Conservation (phyloP, 768 basidiomycete species). For the Lactarius hatsudake region DNA sequence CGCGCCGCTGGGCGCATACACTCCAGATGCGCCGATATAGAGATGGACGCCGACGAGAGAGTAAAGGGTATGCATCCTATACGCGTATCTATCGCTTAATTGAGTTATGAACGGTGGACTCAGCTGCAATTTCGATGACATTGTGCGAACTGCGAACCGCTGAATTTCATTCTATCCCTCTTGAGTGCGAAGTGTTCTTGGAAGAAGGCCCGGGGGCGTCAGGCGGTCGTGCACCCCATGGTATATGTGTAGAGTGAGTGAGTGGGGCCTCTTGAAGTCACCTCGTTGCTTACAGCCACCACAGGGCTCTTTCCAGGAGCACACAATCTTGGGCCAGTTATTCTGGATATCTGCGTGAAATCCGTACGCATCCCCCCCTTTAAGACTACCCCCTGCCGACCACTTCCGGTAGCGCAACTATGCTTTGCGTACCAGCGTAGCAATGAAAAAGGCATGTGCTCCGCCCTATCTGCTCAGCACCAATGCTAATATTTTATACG, state of each 20-base stretch:
- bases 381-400: neutral
- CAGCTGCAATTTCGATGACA: constrained; percentile 28
- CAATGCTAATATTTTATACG: neutral
- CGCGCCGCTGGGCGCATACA: constrained; percentile 21
- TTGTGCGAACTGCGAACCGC: constrained; percentile 27
- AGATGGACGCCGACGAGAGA: constrained; percentile 23
- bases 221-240: constrained; percentile 4
- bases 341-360: constrained; percentile 28
- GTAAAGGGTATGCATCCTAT: constrained; percentile 21
- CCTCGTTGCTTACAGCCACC: neutral
- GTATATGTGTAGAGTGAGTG: constrained; percentile 26
- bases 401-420: constrained; percentile 21
- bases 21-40: constrained; percentile 24
- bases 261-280: neutral
- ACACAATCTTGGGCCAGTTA: constrained; percentile 29
- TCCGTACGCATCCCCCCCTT: constrained; percentile 13
- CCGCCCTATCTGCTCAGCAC: neutral
- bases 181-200: constrained; percentile 25
- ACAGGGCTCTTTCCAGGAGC: constrained; percentile 27
- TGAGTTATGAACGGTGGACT: neutral
- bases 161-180: constrained; percentile 23
- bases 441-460: constrained; percentile 22
- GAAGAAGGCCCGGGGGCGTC: neutral
- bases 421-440: constrained; percentile 25
- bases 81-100: neutral